These are phyloP conservation scores for Samsoniella hepiali DNA, from an alignment of 2,329 filamentous ascomycete genomes.

Conservation along the genomic window DNA sequence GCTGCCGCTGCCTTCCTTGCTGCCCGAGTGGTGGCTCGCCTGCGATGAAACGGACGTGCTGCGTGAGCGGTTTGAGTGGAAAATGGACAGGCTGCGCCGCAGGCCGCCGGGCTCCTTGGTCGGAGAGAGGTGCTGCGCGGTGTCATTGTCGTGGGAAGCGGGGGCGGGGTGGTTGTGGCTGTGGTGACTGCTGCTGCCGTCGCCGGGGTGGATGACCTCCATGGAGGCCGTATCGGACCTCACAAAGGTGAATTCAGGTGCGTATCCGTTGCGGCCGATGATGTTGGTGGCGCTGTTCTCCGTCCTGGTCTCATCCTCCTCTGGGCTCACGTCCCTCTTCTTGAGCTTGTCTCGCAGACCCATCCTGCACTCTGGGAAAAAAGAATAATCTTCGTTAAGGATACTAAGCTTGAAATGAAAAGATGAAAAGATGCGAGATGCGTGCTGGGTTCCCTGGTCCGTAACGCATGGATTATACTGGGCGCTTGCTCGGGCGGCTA, in stretches of 20 bases:
- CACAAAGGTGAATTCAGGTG: constrained; percentile 76
- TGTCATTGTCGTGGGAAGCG: constrained; percentile 24
- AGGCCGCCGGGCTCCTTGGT: constrained; percentile 31
- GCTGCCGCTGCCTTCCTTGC: constrained; percentile 24
- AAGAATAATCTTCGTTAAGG: not conserved
- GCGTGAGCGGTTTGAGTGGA: constrained; percentile 45
- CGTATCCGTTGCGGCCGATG: constrained; percentile 20
- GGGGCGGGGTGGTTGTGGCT: not conserved
- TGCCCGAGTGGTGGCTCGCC: constrained; percentile 33
- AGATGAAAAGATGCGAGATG: not conserved
- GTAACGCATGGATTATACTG: not conserved
- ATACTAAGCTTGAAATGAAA: not conserved
- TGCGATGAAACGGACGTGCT: constrained; percentile 46
- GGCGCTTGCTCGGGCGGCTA: not conserved
- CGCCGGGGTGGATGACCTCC: constrained; percentile 73
- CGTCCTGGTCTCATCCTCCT: constrained; percentile 30
- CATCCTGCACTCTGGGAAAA: constrained; percentile 33
- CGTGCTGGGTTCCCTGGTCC: not conserved
- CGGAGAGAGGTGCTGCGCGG: constrained; percentile 28
- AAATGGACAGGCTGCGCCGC: constrained; percentile 46
- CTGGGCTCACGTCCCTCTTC: constrained; percentile 47
- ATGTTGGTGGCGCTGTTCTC: constrained; percentile 30
- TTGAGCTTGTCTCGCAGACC: constrained; percentile 52
- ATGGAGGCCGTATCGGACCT: constrained; percentile 78
- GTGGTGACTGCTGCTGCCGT: constrained; percentile 26